Evolutionary conservation across 805 yeast genomes (phyloP).

Genomic region (Millerozyma miso): DNA sequence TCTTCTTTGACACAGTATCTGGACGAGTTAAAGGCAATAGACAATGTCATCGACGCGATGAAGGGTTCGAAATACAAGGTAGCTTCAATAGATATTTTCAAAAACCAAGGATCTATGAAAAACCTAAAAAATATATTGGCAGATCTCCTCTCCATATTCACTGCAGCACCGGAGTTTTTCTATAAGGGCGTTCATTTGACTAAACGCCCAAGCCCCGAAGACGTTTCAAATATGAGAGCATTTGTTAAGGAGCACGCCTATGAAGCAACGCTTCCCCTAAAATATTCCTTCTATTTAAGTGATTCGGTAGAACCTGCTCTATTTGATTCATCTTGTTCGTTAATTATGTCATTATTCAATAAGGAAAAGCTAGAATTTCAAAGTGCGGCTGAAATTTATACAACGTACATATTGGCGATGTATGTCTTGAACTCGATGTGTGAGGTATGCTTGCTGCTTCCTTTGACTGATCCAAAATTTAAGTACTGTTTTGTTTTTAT

Average conservation of each 20-base stretch:
- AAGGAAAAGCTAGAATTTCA: conserved; percentile 12
- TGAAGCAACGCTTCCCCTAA: conserved; percentile 24
- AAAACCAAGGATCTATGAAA: conserved; percentile 2
- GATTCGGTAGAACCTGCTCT: conserved; percentile 14
- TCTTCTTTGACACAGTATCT: not conserved
- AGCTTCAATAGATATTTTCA: not conserved
- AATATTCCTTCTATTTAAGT: conserved; percentile 19
- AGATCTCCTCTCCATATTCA: conserved; percentile 29
- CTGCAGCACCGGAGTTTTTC: conserved; percentile 29
- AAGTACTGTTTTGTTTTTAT: conserved; percentile 33
- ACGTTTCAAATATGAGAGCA: conserved; percentile 10
- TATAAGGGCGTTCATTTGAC: conserved; percentile 24
- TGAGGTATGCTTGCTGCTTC: conserved; percentile 30
- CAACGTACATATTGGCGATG: conserved; percentile 27
- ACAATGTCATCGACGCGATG: not conserved
- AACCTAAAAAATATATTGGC: conserved; percentile 27
- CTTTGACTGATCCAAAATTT: conserved; percentile 32
- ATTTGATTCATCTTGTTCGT: conserved; percentile 31
- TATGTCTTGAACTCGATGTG: conserved; percentile 29
- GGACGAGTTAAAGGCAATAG: not conserved
- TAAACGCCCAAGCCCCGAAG: conserved; percentile 12
- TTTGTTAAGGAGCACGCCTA: conserved; percentile 16
- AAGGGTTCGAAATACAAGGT: not conserved
- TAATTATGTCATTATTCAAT: conserved; percentile 28
- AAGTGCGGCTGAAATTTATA: conserved; percentile 18